Evolutionary conservation across 2,329 filamentous ascomycete species (phyloP).

Genomic region (Exophiala spinifera): DNA sequence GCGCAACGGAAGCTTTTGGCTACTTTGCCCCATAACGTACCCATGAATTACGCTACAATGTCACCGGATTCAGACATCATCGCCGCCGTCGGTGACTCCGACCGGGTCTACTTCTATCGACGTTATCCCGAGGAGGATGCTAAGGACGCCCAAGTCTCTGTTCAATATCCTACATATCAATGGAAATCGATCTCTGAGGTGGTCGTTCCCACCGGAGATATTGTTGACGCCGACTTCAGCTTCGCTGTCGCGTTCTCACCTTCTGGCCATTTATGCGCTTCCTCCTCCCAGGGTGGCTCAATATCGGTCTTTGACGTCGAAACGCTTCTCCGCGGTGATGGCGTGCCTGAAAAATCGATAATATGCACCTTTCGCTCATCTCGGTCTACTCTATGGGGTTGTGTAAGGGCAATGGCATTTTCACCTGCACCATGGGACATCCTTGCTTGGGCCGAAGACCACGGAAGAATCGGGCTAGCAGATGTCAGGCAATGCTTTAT

Average conservation of each 20-base stretch:
- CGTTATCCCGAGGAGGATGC: slow-evolving; percentile 34
- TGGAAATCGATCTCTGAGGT: slow-evolving; percentile 41
- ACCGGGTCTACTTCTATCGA: slow-evolving; percentile 79
- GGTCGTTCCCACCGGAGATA: slow-evolving; percentile 41
- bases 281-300: slow-evolving; percentile 49
- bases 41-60: slow-evolving; percentile 90
- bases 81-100: slow-evolving; percentile 82
- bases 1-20: slow-evolving; percentile 65
- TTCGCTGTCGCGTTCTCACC: slow-evolving; percentile 51
- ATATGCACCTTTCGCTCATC: slow-evolving; percentile 76
- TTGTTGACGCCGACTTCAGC: slow-evolving; percentile 43
- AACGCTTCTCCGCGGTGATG: slow-evolving; percentile 22
- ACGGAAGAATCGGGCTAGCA: slow-evolving; percentile 50
- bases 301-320: slow-evolving; percentile 46
- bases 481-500: slow-evolving; percentile 47
- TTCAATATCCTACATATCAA: slow-evolving; percentile 39
- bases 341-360: slow-evolving; percentile 45
- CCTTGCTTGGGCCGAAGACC: slow-evolving; percentile 89
- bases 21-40: slow-evolving; percentile 71
- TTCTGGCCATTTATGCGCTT: slow-evolving; percentile 47
- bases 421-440: slow-evolving; percentile 87
- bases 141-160: slow-evolving; percentile 10
- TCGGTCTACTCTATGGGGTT: slow-evolving; percentile 68
- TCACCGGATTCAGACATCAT: slow-evolving; percentile 82
- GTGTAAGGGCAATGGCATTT: slow-evolving; percentile 88